Evolutionary conservation across 345 rosid species (phyloP).

Genomic region (Cardamine chenopodiifolia): DNA sequence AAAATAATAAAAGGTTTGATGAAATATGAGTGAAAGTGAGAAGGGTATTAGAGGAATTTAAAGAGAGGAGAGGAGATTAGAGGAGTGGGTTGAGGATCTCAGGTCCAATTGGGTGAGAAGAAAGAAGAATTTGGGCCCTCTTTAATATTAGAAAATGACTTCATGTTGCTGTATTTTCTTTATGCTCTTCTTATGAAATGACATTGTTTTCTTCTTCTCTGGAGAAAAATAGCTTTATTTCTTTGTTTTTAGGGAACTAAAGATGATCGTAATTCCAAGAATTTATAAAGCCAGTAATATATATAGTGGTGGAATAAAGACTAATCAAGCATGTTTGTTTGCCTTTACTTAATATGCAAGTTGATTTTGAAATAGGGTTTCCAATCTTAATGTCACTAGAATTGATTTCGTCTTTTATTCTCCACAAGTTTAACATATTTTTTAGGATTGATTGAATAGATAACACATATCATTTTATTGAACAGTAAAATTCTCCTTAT

Average conservation of each 20-base stretch:
- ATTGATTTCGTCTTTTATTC: constrained; percentile 34
- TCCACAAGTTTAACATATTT: not conserved
- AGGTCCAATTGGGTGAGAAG: constrained; percentile 47
- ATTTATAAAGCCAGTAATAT: constrained; percentile 40
- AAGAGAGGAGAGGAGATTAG: constrained; percentile 39
- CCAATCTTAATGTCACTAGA: constrained; percentile 8
- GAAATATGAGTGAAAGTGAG: constrained; percentile 42
- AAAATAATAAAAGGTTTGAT: not conserved
- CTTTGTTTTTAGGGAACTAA: constrained; percentile 35
- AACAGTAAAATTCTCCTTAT: not conserved
- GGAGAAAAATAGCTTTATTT: constrained; percentile 18
- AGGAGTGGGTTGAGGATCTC: not conserved
- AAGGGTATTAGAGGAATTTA: constrained; percentile 48
- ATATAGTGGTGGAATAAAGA: constrained; percentile 47
- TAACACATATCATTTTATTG: constrained; percentile 26
- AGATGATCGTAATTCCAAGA: constrained; percentile 32
- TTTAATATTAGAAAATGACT: constrained; percentile 56
- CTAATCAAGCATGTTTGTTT: constrained; percentile 44
- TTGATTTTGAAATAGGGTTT: constrained; percentile 27
- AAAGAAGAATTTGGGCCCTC: constrained; percentile 46
- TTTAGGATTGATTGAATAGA: not conserved
- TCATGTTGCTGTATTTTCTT: constrained; percentile 29
- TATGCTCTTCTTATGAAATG: constrained; percentile 26
- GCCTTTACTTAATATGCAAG: constrained; percentile 45
- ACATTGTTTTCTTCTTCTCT: not conserved